Evolutionary conservation across 352 stramenopile species (phyloP).

Genomic region (Globisporangium parvum): DNA sequence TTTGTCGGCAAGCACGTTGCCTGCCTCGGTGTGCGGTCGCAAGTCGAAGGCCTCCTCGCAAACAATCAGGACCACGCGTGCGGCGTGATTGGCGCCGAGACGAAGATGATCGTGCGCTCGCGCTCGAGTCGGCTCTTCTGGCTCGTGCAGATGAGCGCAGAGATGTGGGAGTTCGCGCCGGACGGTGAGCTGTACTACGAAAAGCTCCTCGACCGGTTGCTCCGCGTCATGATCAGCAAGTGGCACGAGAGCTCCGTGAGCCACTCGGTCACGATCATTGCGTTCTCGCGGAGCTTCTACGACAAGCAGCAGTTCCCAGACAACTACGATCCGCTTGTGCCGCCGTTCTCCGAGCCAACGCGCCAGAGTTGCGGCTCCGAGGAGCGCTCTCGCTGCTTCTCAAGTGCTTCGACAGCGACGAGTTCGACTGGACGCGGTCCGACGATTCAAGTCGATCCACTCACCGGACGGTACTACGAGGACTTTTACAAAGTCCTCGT

Average conservation of each 20-base stretch:
- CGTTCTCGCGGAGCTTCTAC: conserved; percentile 90
- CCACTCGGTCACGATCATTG: conserved; percentile 89
- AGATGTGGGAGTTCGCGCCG: conserved; percentile 92
- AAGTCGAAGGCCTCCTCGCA: conserved; percentile 88
- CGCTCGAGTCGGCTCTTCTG: conserved; percentile 95
- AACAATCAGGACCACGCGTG: conserved; percentile 61
- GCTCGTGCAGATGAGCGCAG: conserved; percentile 95
- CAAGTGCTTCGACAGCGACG: conserved; percentile 23
- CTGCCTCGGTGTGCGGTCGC: conserved; percentile 73
- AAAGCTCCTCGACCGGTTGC: conserved; percentile 80
- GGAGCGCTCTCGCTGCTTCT: neutral
- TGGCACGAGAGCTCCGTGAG: conserved; percentile 84
- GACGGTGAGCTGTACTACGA: conserved; percentile 90
- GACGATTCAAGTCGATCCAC: conserved; percentile 51
- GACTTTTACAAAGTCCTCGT: conserved; percentile 84
- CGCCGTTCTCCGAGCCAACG: conserved; percentile 38
- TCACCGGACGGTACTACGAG: conserved; percentile 54
- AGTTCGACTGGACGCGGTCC: conserved; percentile 36
- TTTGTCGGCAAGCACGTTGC: conserved; percentile 72
- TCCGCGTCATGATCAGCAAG: conserved; percentile 68
- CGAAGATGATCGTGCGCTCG: conserved; percentile 95
- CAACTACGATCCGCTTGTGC: conserved; percentile 35
- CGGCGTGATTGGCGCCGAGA: conserved; percentile 93
- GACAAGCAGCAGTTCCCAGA: conserved; percentile 61
- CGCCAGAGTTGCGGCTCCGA: conserved; percentile 33